Evolutionary conservation across 345 rosid genomes (phyloP), one percentile per base, ranked within the genome.

Genomic region (Mercurialis annua): DNA sequence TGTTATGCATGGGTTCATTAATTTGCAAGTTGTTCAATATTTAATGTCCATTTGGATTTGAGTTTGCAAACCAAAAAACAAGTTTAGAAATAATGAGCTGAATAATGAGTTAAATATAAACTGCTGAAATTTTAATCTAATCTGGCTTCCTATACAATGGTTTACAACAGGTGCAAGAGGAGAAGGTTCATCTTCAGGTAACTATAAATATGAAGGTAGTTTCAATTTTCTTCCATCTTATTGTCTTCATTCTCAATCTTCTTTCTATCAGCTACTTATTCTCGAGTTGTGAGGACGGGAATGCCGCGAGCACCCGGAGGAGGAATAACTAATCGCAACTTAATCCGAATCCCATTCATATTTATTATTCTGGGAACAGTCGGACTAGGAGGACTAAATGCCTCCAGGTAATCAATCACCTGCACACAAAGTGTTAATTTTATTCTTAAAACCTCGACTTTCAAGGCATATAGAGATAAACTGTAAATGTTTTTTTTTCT

Each of bases 271-370:
- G 96, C 74, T 52, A 49, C 75, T 23, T 81, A 84, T 40, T 60
- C 86, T 36, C 83, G 79, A 49, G 97, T 89, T 48, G 87, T 84
- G 43, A 89, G 86, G 84, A 81, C 67, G 5, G 97, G 95, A 59
- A 90, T 86, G 40, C 86, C 91, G 6, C 76, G 70, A 63, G 72
- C 72, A 55, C 68, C 56, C 43, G 82, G 86, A 5, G 89, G 87
- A 73, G 79, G 81, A 78, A 87, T n/a, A n/a, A n/a, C 83, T 59
- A 83, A 86, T 63, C 85, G 48, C 15, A 75, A 80, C 44, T 71
- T 87, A 73, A 75, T 88, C 62, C 63, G 80, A 64, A 68, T 88
- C 46, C 97, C 93, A 21, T 86, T 90, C 72, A 70, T 84, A 40
- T 53, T 86, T 27, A 85, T 87, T 59, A 80, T 86, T 46, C 65